These are phyloP conservation scores for Delitschia confertaspora DNA, from an alignment of 495 filamentous ascomycete genomes.

Conservation along the genomic window DNA sequence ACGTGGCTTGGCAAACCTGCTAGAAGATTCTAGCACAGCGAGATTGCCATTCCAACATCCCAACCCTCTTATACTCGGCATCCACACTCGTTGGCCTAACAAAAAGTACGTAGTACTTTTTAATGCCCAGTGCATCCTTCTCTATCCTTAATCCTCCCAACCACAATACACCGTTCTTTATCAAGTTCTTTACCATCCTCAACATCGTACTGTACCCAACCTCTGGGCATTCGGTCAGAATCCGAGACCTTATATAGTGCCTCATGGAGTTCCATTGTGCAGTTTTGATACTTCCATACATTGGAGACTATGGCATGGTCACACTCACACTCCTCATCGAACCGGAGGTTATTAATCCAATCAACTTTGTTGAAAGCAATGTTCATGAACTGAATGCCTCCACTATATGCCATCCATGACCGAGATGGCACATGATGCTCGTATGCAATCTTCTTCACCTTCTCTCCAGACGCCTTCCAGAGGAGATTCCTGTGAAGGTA, in stretches of 20 bases:
- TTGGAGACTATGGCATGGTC: not conserved
- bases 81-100: conserved; percentile 3
- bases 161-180: conserved; percentile 6
- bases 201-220: conserved; percentile 11
- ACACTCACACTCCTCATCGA: no score
- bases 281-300: not conserved
- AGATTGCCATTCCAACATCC: conserved; percentile 2
- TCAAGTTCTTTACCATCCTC: conserved; percentile 1
- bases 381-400: conserved; percentile 1
- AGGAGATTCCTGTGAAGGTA: conserved; percentile 3
- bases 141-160: conserved; percentile 1
- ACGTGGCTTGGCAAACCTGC: no score
- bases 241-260: conserved; percentile 2
- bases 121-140: not conserved
- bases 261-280: not conserved
- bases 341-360: not conserved
- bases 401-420: conserved; percentile 1
- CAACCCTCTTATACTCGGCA: conserved; percentile 3
- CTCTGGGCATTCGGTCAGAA: not conserved
- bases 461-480: not conserved
- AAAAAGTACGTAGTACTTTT: conserved; percentile 7
- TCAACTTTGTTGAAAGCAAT: not conserved
- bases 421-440: not conserved
- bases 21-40: no score
- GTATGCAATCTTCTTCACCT: not conserved